phyloP scores from a whole-genome alignment of 108 stramenopile species.

The Aurantiochytrium sp. region DNA sequence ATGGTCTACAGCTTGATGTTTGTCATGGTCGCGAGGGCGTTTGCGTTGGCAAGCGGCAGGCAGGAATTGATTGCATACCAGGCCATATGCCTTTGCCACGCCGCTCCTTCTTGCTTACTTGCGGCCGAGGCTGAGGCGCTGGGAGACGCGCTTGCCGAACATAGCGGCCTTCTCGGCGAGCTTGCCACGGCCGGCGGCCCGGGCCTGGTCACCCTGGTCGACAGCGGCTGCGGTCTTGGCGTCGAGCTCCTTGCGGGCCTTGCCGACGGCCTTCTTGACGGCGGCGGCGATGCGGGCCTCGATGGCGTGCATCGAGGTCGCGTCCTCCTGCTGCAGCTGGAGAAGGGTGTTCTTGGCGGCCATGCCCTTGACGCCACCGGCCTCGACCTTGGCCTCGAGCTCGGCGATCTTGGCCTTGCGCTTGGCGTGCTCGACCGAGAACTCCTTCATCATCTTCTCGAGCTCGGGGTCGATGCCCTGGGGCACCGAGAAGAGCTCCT shows the following conservation, averaged over 20 bases:
- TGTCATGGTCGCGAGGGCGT: no score
- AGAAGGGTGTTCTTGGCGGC: slow-evolving; percentile 2
- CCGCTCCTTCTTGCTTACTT: background rate
- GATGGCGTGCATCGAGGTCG: slow-evolving; percentile 24
- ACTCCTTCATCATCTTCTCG: slow-evolving; percentile 26
- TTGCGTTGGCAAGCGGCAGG: no score
- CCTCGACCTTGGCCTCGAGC: slow-evolving; percentile 25
- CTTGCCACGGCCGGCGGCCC: background rate
- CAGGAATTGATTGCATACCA: no score
- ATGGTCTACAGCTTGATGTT: no score
- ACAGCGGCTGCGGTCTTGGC: background rate
- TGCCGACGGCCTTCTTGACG: background rate
- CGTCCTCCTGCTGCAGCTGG: background rate
- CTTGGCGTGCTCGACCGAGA: background rate
- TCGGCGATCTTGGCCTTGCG: slow-evolving; percentile 20
- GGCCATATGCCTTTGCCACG: no score
- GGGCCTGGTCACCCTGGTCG: background rate
- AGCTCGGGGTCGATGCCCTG: background rate
- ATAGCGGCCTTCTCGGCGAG: background rate
- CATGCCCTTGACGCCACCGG: slow-evolving; percentile 34
- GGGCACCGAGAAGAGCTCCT: slow-evolving; percentile 33
- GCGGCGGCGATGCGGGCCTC: slow-evolving; percentile 23
- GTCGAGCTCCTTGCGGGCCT: background rate
- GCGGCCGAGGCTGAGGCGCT: slow-evolving; percentile 21
- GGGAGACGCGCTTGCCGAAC: slow-evolving; percentile 14